Percentiles rank a stretch among this genome's conserved stretches.
Conservation (phyloP, 1,284 basidiomycete species). For the Xanthoconium separans region DNA sequence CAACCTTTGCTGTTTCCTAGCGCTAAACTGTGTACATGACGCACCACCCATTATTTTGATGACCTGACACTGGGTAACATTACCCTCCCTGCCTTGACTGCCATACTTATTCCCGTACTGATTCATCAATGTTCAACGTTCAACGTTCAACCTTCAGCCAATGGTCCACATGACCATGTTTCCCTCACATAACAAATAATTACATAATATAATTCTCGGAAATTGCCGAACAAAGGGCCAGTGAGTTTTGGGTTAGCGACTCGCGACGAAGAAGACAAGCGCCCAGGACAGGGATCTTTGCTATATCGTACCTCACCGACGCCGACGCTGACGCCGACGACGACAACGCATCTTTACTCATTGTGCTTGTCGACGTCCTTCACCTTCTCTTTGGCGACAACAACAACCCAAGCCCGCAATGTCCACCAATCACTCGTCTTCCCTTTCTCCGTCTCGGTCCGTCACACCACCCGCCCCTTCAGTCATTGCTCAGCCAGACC, state of each 20-base stretch:
- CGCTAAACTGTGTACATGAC: no score
- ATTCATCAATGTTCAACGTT: no score
- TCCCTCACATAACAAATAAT: no score
- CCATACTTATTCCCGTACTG: no score
- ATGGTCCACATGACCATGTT: no score
- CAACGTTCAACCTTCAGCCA: no score
- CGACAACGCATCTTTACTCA: not conserved
- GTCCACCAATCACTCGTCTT: conserved; percentile 31
- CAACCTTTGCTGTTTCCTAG: no score
- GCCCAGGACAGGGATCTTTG: not conserved
- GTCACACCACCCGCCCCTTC: conserved; percentile 41
- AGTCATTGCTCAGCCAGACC: conserved; percentile 69
- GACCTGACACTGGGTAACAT: no score
- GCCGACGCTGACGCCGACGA: conserved; percentile 5
- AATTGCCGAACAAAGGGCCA: conserved; percentile 12
- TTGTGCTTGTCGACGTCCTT: not conserved
- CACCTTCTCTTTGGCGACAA: not conserved
- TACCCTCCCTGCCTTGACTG: no score
- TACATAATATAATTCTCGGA: conserved; percentile 17
- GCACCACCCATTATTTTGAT: no score
- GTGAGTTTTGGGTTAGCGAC: not conserved
- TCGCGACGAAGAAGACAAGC: not conserved
- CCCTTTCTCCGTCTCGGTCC: conserved; percentile 52
- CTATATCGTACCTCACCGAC: not conserved
- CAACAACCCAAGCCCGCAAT: conserved; percentile 15